Percentiles rank a stretch among this genome's conserved stretches.
Evolutionary conservation across 371 early-diverging fungal species (phyloP).

Genomic region (Rhizopus stolonifer): DNA sequence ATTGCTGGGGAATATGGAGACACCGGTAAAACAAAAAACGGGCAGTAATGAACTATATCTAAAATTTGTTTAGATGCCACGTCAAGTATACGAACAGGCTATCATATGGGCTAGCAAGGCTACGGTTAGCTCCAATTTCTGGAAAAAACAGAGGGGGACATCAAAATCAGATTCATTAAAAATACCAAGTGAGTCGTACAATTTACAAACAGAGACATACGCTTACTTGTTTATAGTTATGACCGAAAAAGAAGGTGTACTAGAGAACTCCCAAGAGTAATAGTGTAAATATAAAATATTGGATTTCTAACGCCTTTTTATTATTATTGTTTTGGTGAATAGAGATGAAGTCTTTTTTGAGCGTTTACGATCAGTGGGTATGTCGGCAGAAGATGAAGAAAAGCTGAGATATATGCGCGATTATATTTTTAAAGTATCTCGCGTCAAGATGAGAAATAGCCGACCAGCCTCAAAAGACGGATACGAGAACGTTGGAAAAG

Average conservation of each 20-base stretch:
- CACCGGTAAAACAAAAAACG: no score
- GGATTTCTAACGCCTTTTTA: no score
- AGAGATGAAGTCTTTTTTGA: constrained; percentile 61
- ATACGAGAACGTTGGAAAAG: constrained; percentile 27
- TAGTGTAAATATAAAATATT: no score
- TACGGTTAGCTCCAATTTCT: constrained; percentile 50
- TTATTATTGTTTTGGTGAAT: no score
- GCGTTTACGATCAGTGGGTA: constrained; percentile 67
- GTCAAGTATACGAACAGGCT: constrained; percentile 61
- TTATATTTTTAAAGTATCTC: constrained; percentile 73
- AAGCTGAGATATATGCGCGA: constrained; percentile 74
- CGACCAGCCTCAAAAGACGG: constrained; percentile 33
- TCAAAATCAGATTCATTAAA: constrained; percentile 1
- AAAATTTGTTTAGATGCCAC: constrained; percentile 52
- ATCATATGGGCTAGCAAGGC: constrained; percentile 63
- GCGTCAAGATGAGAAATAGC: constrained; percentile 48
- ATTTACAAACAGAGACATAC: no score
- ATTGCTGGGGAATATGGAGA: constrained; percentile 64
- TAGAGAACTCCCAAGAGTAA: constrained; percentile 56
- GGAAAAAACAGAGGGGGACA: constrained; percentile 50
- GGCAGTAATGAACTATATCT: no score
- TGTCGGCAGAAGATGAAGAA: constrained; percentile 77
- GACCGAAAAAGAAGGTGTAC: constrained; percentile 10
- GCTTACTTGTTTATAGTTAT: not conserved
- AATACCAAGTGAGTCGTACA: not conserved